Base-by-base conservation (phyloP, 2,329 filamentous ascomycete genomes). In the Colletotrichum agaves region DNA sequence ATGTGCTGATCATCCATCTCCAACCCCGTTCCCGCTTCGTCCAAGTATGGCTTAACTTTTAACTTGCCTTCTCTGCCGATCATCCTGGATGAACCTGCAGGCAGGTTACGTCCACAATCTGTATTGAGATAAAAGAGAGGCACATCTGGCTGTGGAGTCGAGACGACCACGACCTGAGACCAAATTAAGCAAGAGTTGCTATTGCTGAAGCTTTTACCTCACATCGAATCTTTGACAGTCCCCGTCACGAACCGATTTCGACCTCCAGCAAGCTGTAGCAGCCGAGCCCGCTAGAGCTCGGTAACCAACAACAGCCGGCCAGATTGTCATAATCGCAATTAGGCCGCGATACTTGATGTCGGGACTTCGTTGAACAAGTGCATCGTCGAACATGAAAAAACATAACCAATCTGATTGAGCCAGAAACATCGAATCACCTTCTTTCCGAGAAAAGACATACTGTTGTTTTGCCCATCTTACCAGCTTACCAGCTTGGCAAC, bases 1-100 rank as follows among this genome's bases (percentile, higher is more conserved):
- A 56, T 50, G 12, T 66, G 35, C 41, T 50, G 39, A 60, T 64
- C 55, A 53, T 64, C 63, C 57, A 61, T 56, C 21, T 46, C 23
- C 13, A 53, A 50, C 35, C 58, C 44, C 50, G 10, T 41, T 52
- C 49, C 31, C 33, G 17, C 47, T 44, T 31, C 46, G 47, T 31
- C 37, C 35, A 49, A n/a, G n/a, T n/a, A n/a, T 17, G 43, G 6
- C 27, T 27, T 27, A 8, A 6, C 8, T 27, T 27, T 27, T 15
- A 39, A 58, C 49, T 31, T 33, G 49, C n/a, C 12, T 35, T 35
- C 27, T 17, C 7, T 41, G 52, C 43, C 31, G n/a, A 5, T 31
- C 41, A 27, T 46, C 41, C 8, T 19, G 60, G 41, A 56, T 15
- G 60, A 46, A 31, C 50, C 27, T 15, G 7, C 27, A 27, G 35